Conservation (phyloP, 495 filamentous ascomycete species). For the Lepidopterella palustris region DNA sequence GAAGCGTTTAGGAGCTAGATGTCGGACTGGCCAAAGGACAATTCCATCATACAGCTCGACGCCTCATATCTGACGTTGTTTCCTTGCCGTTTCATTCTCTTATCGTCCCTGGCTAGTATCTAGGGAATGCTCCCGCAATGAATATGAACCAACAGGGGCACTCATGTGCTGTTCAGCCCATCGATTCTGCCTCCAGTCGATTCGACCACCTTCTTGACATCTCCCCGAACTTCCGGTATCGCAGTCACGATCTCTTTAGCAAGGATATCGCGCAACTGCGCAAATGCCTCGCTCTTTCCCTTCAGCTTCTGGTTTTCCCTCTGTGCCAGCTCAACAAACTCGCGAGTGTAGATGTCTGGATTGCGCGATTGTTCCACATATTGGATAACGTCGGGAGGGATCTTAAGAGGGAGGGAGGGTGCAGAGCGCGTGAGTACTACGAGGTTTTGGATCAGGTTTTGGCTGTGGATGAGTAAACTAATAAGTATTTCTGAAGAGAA, state of each 20-base stretch:
- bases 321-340: constrained; percentile 89
- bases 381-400: constrained; percentile 84
- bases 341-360: constrained; percentile 95
- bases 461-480: constrained; percentile 13
- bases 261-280: constrained; percentile 70
- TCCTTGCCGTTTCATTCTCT: no score
- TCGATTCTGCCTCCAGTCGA: constrained; percentile 38
- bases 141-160: no score
- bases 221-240: constrained; percentile 68
- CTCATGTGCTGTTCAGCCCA: not conserved
- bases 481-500: no score
- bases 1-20: no score
- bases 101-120: no score
- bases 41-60: no score
- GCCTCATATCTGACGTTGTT: no score
- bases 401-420: constrained; percentile 41
- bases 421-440: constrained; percentile 41
- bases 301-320: constrained; percentile 76
- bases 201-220: constrained; percentile 58
- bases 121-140: no score
- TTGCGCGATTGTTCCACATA: constrained; percentile 93
- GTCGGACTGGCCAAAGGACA: no score
- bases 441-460: constrained; percentile 39
- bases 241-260: constrained; percentile 70
- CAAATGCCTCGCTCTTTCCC: constrained; percentile 78